Evolutionary conservation across 345 rosid species (phyloP).

Genomic region (Rhizophora mangle): DNA sequence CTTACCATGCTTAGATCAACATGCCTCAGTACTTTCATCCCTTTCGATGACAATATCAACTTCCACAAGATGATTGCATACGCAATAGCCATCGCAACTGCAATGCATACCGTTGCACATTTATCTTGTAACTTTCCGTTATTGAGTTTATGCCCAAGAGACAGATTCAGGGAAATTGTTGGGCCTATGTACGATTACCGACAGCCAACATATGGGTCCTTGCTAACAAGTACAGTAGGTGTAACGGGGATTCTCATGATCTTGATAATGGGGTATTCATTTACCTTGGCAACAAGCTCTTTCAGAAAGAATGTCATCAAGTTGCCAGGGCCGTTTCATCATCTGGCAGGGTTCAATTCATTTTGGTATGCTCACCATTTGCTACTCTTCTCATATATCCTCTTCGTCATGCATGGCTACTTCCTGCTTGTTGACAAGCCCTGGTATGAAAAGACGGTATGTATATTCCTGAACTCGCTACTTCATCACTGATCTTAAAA

Average conservation of each 20-base stretch:
- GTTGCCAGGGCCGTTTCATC: slow-evolving; percentile 58
- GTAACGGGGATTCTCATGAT: slow-evolving; percentile 61
- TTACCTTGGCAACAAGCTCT: slow-evolving; percentile 59
- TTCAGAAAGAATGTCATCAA: slow-evolving; percentile 69
- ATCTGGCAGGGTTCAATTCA: slow-evolving; percentile 82
- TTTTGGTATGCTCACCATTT: slow-evolving; percentile 98
- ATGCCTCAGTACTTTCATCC: slow-evolving; percentile 47
- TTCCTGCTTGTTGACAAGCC: slow-evolving; percentile 60
- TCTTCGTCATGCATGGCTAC: slow-evolving; percentile 71
- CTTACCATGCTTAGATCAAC: slow-evolving; percentile 71
- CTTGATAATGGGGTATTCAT: slow-evolving; percentile 59
- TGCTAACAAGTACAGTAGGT: slow-evolving; percentile 50
- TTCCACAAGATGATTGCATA: slow-evolving; percentile 72
- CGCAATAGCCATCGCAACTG: slow-evolving; percentile 44
- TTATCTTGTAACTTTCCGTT: slow-evolving; percentile 59
- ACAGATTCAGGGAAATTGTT: slow-evolving; percentile 42
- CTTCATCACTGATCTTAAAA: background rate
- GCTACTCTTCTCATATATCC: slow-evolving; percentile 61
- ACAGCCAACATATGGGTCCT: slow-evolving; percentile 63
- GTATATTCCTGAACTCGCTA: background rate
- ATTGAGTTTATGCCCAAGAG: slow-evolving; percentile 40
- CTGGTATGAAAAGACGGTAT: slow-evolving; percentile 74
- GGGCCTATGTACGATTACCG: slow-evolving; percentile 42
- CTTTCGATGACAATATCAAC: slow-evolving; percentile 89
- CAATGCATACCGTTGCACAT: slow-evolving; percentile 52